These are phyloP conservation scores for Ogataea degrootiae DNA, from an alignment of 805 yeast species.

Conservation along the genomic window DNA sequence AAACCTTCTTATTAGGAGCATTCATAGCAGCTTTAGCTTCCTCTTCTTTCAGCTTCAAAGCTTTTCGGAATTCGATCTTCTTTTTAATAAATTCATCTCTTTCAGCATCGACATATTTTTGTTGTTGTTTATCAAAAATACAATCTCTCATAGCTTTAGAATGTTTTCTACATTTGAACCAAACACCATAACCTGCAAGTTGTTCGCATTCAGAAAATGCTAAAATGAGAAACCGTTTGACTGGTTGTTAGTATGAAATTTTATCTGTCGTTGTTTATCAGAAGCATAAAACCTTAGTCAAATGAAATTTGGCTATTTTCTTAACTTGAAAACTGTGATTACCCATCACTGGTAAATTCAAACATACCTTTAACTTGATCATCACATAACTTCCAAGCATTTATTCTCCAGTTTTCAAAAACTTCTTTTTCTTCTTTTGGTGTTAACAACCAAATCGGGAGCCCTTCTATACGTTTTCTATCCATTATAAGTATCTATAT, in stretches of 20 bases:
- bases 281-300: too few relatives aligned
- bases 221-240: slow-evolving; percentile 3
- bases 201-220: slow-evolving; percentile 66
- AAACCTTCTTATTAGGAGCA: slow-evolving; percentile 1
- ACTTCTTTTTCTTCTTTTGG: slow-evolving; percentile 75
- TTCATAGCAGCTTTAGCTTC: slow-evolving; percentile 1
- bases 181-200: slow-evolving; percentile 55
- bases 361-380: slow-evolving; percentile 54
- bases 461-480: slow-evolving; percentile 29
- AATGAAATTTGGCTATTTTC: too few relatives aligned
- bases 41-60: slow-evolving; percentile 9
- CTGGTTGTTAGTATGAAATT: not conserved
- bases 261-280: not conserved
- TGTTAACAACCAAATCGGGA: slow-evolving; percentile 73
- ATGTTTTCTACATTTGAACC: slow-evolving; percentile 59
- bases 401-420: slow-evolving; percentile 63
- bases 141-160: slow-evolving; percentile 60
- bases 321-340: too few relatives aligned
- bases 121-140: slow-evolving; percentile 53
- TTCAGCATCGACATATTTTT: slow-evolving; percentile 64
- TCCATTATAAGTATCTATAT: slow-evolving; percentile 13
- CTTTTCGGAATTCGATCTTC: slow-evolving; percentile 41
- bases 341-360: not conserved
- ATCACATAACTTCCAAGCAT: slow-evolving; percentile 64
- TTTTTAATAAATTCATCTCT: slow-evolving; percentile 59